Base-by-base conservation (phyloP, 495 filamentous ascomycete genomes). In the Penicillium maclennaniae region DNA sequence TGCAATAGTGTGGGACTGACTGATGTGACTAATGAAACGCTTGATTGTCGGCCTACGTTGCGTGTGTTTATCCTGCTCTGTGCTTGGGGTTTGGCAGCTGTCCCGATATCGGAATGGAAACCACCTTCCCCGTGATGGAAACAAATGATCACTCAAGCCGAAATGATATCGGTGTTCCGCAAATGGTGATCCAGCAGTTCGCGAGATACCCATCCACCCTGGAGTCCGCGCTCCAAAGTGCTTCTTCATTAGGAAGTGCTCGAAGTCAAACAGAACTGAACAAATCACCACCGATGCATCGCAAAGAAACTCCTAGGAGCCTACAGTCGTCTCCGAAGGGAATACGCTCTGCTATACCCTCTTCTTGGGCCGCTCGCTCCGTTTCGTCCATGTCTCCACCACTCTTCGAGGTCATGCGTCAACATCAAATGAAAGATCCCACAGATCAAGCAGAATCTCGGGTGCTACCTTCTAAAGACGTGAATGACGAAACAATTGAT, bases 401-500 rank as follows among this genome's bases (percentile, higher is more conserved):
- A 20, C 40, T 69, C 0, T 72, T 71, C 48, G 73, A 75, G 50
- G 45, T 60, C 20, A 42, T 63, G 9, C 70, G 67, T 17, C 71
- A 63, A 28, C 59, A 62, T 37, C 63, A 51, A 7, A 57, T 63
- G 47, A 67, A 69, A 55, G 72, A 75, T 42, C 38, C 69, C 14
- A 54, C 66, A 14, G 70, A 72, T 19, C 68, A 68, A 12, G 63
- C 63, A 4, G 74, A 75, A 39, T 60, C 59, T 31, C 68, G 73
- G 17, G 46, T 67, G 25, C 70, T 96, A 34, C 93, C 93, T 19
- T 78, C 87, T 19, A 80, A 78, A 28, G 79, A 84, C 42, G 83
- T 96, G 10, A 86, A 81, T 5, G 81, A 85, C 59, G 81, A 81
- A 9, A 87, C 83, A 4, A 84, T 98, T 53, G 91, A 95, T 56